Evolutionary conservation across 2,329 filamentous ascomycete species (phyloP).

Genomic region (Drechslera avenae): DNA sequence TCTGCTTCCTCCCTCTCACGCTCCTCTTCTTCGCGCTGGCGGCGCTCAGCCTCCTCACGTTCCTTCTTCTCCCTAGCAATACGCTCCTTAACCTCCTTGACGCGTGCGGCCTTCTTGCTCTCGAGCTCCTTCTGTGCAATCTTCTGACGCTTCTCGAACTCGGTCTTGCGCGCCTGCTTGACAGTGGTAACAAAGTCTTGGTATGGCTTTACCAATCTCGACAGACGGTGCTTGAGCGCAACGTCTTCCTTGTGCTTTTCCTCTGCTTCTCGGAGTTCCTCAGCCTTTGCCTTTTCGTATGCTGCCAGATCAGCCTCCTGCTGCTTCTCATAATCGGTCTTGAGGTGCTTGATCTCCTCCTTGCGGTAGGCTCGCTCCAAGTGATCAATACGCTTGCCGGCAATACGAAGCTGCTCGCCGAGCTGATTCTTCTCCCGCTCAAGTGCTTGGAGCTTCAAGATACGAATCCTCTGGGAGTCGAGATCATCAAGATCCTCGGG

Average conservation of each 20-base stretch:
- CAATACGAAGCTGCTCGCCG: slow-evolving; percentile 86
- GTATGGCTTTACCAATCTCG: slow-evolving; percentile 81
- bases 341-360: slow-evolving; percentile 91
- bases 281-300: slow-evolving; percentile 77
- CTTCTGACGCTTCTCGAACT: slow-evolving; percentile 93
- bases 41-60: slow-evolving; percentile 80
- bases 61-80: slow-evolving; percentile 82
- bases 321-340: slow-evolving; percentile 83
- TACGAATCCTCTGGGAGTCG: slow-evolving; percentile 71
- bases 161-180: slow-evolving; percentile 84
- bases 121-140: slow-evolving; percentile 92
- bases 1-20: slow-evolving; percentile 79
- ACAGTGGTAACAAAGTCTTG: slow-evolving; percentile 82
- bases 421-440: slow-evolving; percentile 98
- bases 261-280: slow-evolving; percentile 80
- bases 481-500: slow-evolving; percentile 75
- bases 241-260: slow-evolving; percentile 90
- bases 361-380: slow-evolving; percentile 95
- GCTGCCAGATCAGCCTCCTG: slow-evolving; percentile 76
- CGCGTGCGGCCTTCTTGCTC: slow-evolving; percentile 83
- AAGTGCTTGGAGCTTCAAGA: slow-evolving; percentile 92
- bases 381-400: slow-evolving; percentile 95
- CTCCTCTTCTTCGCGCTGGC: slow-evolving; percentile 83
- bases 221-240: slow-evolving; percentile 90
- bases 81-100: slow-evolving; percentile 85